Evolutionary conservation across 1,284 basidiomycete species (phyloP), one percentile per base, ranked within the genome.

Genomic region (Ceratobasidium papillatum): DNA sequence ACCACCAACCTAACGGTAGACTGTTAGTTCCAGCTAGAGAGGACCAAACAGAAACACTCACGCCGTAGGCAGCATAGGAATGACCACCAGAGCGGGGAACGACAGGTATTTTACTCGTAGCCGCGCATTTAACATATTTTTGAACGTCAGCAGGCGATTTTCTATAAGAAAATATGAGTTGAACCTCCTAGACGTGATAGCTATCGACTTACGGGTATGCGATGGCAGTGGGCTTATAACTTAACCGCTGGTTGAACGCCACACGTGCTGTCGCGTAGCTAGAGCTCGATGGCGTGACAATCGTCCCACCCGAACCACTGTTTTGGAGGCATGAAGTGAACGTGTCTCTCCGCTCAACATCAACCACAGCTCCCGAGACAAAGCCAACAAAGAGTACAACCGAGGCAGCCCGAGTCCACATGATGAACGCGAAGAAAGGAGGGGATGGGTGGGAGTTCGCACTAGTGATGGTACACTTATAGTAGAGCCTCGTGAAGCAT

Each of bases 21-120:
- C 43, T 52, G 32, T 63, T 12, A 63, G 38, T 25, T 25, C 47
- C 17, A 25, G 22, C 25, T 9, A 14, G 5, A 36, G 22, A 47
- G n/a, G 30, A 27, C 22, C 19, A 25, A 41, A 30, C 2, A 43
- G 19, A 45, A 41, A 38, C n/a, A 59, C 54, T 58, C 9, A 78
- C 69, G 9, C 75, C 76, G 51, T 76, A 78, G 8, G 75, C 77
- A 41, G 77, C 76, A 27, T 77, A 77, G 17, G 75, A 76, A 34
- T 78, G 77, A 22, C 77, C 77, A 7, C 77, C 77, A 7, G 77
- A 78, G 22, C 76, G 69, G 1, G 68, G 74, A 32, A 74, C 71
- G 1, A 77, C 75, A 9, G 77, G 45, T 5, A 76, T 43, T 2
- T 72, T 66, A 11, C 41, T 47, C 17, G 51, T 41, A 17, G 77